Evolutionary conservation across 306 rosid species (phyloP).

Genomic region (Ormosia emarginata): DNA sequence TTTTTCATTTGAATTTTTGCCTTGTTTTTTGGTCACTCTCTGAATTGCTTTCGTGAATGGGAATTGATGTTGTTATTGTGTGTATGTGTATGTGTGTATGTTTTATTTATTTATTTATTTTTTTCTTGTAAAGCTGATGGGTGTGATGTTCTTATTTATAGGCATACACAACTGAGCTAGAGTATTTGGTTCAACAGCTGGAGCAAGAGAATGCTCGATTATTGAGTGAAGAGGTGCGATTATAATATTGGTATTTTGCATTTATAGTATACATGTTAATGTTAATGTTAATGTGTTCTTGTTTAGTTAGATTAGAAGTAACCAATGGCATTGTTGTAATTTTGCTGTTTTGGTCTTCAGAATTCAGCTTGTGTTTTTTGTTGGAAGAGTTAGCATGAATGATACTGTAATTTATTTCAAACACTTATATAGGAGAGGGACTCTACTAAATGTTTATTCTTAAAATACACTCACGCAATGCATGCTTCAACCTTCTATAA

Average conservation of each 20-base stretch:
- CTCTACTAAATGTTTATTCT: not conserved
- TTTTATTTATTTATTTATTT: not conserved
- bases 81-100: no score
- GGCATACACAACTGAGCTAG: constrained; percentile 90
- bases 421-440: not conserved
- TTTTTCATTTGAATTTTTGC: not conserved
- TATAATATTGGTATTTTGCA: not conserved
- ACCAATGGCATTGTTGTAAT: not conserved
- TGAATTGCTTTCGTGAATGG: not conserved
- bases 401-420: not conserved
- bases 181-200: constrained; percentile 59
- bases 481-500: not conserved
- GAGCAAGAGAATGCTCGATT: constrained; percentile 69
- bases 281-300: not conserved
- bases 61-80: not conserved
- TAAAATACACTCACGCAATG: not conserved
- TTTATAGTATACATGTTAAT: not conserved
- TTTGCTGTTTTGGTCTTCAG: not conserved
- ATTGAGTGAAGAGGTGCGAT: constrained; percentile 58
- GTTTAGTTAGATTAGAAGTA: not conserved
- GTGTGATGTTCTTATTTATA: constrained; percentile 14
- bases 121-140: not conserved
- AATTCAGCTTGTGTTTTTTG: not conserved
- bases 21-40: not conserved
- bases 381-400: not conserved